Percentiles rank a stretch among this genome's conserved stretches.
Conservation (phyloP, 1,139 yeast genomes). For the Kodamaea ohmeri region DNA sequence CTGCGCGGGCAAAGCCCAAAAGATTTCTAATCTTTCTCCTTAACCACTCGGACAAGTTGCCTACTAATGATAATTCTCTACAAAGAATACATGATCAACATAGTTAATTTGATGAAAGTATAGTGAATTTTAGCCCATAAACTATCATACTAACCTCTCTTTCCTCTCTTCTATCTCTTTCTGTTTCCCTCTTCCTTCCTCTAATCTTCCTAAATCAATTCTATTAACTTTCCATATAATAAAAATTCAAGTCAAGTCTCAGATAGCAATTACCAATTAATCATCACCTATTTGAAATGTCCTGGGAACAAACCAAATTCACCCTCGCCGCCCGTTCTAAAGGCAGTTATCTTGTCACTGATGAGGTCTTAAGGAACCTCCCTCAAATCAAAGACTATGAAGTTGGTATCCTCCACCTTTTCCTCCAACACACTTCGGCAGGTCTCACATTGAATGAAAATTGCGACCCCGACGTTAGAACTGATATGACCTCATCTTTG, state of each 20-base stretch:
- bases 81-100: background rate
- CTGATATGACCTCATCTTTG: constrained; percentile 62
- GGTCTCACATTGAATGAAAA: constrained; percentile 76
- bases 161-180: background rate
- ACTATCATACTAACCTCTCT: too few species aligned
- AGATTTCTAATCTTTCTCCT: constrained; percentile 38
- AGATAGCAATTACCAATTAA: too few species aligned
- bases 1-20: constrained; percentile 55
- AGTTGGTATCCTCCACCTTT: constrained; percentile 63
- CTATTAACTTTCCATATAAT: background rate
- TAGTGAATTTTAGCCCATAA: background rate
- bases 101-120: background rate
- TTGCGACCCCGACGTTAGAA: constrained; percentile 74
- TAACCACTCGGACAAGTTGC: constrained; percentile 37
- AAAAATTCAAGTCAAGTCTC: too few species aligned
- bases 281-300: too few species aligned
- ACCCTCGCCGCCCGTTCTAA: constrained; percentile 56
- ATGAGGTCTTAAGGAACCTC: constrained; percentile 53
- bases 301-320: constrained; percentile 59
- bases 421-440: constrained; percentile 77
- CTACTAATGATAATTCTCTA: constrained; percentile 3
- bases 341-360: constrained; percentile 71
- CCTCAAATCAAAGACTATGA: constrained; percentile 62
- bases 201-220: background rate
- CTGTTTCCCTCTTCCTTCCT: background rate